Conservation (phyloP, 208 protist genomes). For the Zelonia costaricensis region DNA sequence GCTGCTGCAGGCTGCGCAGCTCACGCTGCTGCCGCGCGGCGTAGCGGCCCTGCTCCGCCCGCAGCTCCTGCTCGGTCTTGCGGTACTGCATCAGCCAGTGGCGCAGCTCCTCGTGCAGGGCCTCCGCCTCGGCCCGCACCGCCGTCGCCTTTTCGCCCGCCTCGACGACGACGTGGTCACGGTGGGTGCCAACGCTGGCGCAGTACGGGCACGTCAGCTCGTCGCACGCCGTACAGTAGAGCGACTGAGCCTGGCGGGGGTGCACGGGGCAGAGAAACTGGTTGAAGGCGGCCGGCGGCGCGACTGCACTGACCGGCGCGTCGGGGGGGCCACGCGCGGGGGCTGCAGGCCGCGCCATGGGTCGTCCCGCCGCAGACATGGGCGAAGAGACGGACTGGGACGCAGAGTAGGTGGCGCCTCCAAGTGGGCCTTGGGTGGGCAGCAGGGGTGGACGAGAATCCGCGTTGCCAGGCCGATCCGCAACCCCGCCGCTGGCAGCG, state of each 20-base stretch:
- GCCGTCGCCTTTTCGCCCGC: constrained; percentile 24
- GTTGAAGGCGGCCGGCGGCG: constrained; percentile 14
- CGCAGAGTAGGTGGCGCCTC: too few species aligned
- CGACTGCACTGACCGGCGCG: neutral
- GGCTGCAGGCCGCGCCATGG: neutral
- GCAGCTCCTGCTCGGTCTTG: constrained; percentile 37
- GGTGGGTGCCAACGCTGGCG: constrained; percentile 59
- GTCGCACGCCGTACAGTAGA: constrained; percentile 57
- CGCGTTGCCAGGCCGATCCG: too few species aligned
- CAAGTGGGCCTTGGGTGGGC: too few species aligned
- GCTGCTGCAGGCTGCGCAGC: constrained; percentile 22
- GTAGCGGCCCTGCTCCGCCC: constrained; percentile 29
- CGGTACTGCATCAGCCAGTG: constrained; percentile 45
- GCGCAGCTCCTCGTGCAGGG: constrained; percentile 46
- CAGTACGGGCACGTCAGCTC: constrained; percentile 73
- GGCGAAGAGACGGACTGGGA: too few species aligned
- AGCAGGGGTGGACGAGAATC: too few species aligned
- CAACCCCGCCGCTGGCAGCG: too few species aligned
- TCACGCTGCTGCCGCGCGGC: constrained; percentile 23
- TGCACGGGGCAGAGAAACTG: constrained; percentile 52
- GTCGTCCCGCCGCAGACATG: too few species aligned
- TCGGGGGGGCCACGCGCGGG: neutral
- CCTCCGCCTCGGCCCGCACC: constrained; percentile 34
- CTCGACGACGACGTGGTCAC: constrained; percentile 50
- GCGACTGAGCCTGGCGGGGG: constrained; percentile 32